Evolutionary conservation across 202 grass and related monocot species (phyloP).

Genomic region (Musa balbisiana): DNA sequence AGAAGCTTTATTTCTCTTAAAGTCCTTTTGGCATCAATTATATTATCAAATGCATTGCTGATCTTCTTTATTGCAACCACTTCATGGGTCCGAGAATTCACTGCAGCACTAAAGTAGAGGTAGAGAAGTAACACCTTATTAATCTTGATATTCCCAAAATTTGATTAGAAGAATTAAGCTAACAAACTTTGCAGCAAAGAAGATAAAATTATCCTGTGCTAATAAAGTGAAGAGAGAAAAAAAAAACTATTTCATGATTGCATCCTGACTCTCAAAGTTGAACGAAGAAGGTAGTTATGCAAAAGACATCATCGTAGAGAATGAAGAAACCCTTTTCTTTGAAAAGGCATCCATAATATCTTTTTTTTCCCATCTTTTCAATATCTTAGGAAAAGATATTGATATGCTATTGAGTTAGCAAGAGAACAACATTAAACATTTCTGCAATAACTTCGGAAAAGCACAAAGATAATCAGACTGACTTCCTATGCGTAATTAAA

Average conservation of each 20-base stretch:
- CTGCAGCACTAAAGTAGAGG: slow-evolving; percentile 45
- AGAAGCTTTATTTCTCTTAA: slow-evolving; percentile 89
- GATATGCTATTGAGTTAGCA: not conserved
- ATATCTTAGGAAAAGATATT: too few species aligned
- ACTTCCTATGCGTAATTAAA: not conserved
- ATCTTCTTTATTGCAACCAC: slow-evolving; percentile 97
- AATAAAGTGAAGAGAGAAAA: not conserved
- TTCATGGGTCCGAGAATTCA: slow-evolving; percentile 67
- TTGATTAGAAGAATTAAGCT: not conserved
- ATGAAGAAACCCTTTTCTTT: too few species aligned
- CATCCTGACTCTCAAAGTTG: not conserved
- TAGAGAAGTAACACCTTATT: not conserved
- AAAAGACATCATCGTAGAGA: not conserved
- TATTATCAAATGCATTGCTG: slow-evolving; percentile 86
- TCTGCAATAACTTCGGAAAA: not conserved
- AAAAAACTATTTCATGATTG: not conserved
- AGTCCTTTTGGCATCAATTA: slow-evolving; percentile 78
- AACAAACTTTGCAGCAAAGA: not conserved
- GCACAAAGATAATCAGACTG: not conserved
- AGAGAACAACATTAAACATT: not conserved
- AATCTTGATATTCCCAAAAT: not conserved
- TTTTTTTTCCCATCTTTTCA: too few species aligned
- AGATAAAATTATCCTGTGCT: not conserved
- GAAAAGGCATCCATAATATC: not conserved
- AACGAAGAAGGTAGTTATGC: not conserved